These are phyloP conservation scores for Abrus pulchellus DNA, from an alignment of 306 rosid genomes.

Conservation along the genomic window DNA sequence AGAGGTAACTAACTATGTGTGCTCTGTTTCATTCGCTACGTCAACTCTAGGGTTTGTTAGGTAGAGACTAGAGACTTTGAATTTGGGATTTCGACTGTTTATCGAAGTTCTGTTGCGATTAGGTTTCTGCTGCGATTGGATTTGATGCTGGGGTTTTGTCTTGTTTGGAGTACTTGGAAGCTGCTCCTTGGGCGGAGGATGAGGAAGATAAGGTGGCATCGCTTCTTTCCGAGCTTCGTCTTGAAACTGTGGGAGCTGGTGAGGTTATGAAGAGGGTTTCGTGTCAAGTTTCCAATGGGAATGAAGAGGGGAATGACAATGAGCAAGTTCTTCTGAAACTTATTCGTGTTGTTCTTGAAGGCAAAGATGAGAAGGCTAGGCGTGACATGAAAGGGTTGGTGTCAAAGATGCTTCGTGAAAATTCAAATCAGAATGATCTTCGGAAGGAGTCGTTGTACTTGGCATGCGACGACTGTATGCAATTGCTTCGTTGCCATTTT, in stretches of 20 bases:
- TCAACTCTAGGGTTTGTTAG: constrained; percentile 29
- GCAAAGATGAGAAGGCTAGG: constrained; percentile 97
- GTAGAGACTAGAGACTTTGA: constrained; percentile 43
- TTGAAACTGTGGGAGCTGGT: constrained; percentile 87
- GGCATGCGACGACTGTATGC: constrained; percentile 84
- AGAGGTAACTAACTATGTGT: no score
- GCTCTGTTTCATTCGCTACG: neutral
- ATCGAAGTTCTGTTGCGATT: constrained; percentile 30
- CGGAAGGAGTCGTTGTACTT: constrained; percentile 84
- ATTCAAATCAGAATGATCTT: constrained; percentile 78
- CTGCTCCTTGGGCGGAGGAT: constrained; percentile 98
- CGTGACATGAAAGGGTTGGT: constrained; percentile 95
- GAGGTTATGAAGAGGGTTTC: constrained; percentile 96
- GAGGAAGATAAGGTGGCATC: constrained; percentile 99
- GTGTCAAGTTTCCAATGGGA: constrained; percentile 66
- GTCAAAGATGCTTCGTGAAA: constrained; percentile 91
- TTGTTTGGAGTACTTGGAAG: constrained; percentile 97
- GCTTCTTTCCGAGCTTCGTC: constrained; percentile 85
- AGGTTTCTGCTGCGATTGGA: constrained; percentile 97
- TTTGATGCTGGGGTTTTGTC: constrained; percentile 94
- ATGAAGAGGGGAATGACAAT: constrained; percentile 78
- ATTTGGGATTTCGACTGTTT: constrained; percentile 42
- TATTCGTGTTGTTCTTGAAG: constrained; percentile 93
- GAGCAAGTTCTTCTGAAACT: constrained; percentile 90
- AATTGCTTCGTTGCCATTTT: constrained; percentile 71